phyloP scores from a whole-genome alignment of 2,329 filamentous ascomycete genomes.

The Venturia carpophila region DNA sequence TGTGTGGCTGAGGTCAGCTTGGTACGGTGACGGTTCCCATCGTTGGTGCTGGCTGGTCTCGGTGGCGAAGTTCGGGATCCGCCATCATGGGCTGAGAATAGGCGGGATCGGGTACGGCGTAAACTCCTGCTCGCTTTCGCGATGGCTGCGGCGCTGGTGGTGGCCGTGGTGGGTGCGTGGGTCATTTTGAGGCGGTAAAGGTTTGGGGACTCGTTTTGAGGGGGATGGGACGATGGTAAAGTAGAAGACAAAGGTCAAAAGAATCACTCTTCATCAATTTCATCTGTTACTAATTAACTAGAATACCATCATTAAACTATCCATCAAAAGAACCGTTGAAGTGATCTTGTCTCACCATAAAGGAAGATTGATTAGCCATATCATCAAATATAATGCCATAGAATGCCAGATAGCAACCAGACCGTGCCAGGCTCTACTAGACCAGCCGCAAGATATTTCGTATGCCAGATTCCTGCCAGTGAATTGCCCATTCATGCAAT shows the following conservation, averaged over 20 bases:
- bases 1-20: background rate
- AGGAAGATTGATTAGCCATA: background rate
- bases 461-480: background rate
- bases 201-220: too few species aligned
- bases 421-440: background rate
- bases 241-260: background rate
- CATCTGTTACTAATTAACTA: background rate
- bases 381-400: constrained; percentile 9
- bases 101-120: too few species aligned
- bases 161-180: too few species aligned
- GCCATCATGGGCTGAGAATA: too few species aligned
- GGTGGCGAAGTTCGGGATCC: too few species aligned
- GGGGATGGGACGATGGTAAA: background rate
- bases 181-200: too few species aligned
- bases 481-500: background rate
- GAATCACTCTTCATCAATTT: background rate
- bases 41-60: too few species aligned
- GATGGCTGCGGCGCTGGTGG: too few species aligned
- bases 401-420: background rate
- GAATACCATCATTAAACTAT: background rate
- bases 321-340: background rate
- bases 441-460: background rate
- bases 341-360: background rate
- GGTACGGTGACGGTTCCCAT: background rate
- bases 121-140: too few species aligned